These are phyloP conservation scores for Luffa aegyptiaca DNA, from an alignment of 306 rosid species.

Conservation along the genomic window DNA sequence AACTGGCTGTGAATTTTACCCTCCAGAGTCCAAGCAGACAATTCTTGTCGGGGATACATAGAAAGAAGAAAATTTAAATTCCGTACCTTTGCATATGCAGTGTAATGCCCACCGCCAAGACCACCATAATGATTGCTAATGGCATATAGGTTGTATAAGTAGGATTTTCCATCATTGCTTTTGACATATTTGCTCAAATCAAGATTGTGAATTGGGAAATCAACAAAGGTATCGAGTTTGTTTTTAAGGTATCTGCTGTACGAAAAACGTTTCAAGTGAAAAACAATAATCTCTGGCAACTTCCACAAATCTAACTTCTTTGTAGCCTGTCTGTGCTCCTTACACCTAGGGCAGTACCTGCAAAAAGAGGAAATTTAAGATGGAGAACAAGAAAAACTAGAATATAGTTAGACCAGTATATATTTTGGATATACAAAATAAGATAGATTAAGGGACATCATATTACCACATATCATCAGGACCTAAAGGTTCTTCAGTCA, in stretches of 20 bases:
- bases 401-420: slow-evolving; percentile 4
- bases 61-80: neutral
- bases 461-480: slow-evolving; percentile 97
- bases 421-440: neutral
- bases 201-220: slow-evolving; percentile 84
- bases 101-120: slow-evolving; percentile 95
- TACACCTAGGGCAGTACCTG: slow-evolving; percentile 97
- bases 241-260: slow-evolving; percentile 92
- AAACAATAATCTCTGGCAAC: slow-evolving; percentile 91
- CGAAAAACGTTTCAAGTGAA: slow-evolving; percentile 92
- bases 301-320: slow-evolving; percentile 97
- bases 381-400: neutral
- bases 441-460: neutral
- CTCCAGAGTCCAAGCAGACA: neutral
- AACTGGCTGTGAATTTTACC: neutral
- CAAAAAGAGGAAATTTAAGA: slow-evolving; percentile 1
- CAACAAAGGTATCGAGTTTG: slow-evolving; percentile 90
- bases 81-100: slow-evolving; percentile 84
- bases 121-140: slow-evolving; percentile 98
- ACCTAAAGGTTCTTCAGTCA: slow-evolving; percentile 96
- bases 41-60: neutral
- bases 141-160: slow-evolving; percentile 71
- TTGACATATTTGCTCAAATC: slow-evolving; percentile 86
- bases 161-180: slow-evolving; percentile 58
- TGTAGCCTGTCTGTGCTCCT: slow-evolving; percentile 95